Base-by-base conservation (phyloP, 768 basidiomycete genomes). In the Dictyophora rubrovolvata region DNA sequence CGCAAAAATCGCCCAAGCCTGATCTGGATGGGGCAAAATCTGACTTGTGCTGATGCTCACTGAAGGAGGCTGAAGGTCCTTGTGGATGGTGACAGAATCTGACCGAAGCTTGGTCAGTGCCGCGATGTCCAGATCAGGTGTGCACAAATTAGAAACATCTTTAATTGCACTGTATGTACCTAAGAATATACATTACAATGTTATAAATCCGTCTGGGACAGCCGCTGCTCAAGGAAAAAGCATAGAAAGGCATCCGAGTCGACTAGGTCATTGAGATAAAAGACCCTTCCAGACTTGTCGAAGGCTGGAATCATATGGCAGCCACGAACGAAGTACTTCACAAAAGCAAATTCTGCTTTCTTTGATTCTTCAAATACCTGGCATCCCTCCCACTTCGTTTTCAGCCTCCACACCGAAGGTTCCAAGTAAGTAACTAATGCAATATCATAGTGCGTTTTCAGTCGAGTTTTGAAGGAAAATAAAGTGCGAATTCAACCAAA, bases 361-460 rank as follows among this genome's bases (percentile, higher is more conserved):
- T 28, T 28, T 7, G 28, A 28, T 36, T 69, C 64, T 22, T 61
- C 59, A 20, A 56, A 51, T 7, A 69, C 51, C 53, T 50, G 53
- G 56, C 62, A 66, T 8, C 64, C 62, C 7, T 60, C 54, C 65
- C 64, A 69, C 12, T 48, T 46, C 0, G 65, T 67, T 33, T 59
- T 62, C 35, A 65, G 67, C 34, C 20, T 61, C 62, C 50, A 59
- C 20, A 12, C 16, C 4, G 11, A 7, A 11, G n/a, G 7, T n/a
- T 12, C 34, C 11, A 59, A 18, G 14, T 37, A 23, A 23, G 20
- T 42, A 9, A 63, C 50, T 6, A 69, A 59, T 5, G 64, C 67
- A 1, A 69, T 22, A 61, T 69, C 67, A 23, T 65, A n/a, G 42
- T 12, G 42, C 4, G n/a, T 2, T 37, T 9, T 60, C 7, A 3